phyloP scores from a whole-genome alignment of 1,284 basidiomycete species.

The Ganoderma lingzhi region DNA sequence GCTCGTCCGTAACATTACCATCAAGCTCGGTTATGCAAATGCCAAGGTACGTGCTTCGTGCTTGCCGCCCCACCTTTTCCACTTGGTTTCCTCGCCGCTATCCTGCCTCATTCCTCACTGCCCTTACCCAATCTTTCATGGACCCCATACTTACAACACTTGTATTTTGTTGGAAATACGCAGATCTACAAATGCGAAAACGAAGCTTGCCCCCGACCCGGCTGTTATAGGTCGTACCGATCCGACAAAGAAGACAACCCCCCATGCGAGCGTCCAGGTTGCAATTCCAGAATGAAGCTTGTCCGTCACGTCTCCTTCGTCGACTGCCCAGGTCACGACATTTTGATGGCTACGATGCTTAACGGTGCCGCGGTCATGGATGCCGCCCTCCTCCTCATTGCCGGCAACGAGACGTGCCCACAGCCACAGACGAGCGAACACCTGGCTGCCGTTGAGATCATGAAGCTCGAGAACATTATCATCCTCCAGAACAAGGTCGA shows the following conservation, averaged over 20 bases:
- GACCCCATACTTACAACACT: neutral
- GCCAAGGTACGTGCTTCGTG: slow-evolving; percentile 77
- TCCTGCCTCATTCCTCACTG: neutral
- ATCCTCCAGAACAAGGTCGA: slow-evolving; percentile 99
- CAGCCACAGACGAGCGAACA: slow-evolving; percentile 99
- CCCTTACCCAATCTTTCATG: neutral
- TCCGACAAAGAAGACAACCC: slow-evolving; percentile 95
- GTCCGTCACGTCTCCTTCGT: slow-evolving; percentile 97
- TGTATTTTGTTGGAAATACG: slow-evolving; percentile 6
- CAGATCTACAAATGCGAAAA: slow-evolving; percentile 99
- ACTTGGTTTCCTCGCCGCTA: neutral
- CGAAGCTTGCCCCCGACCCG: slow-evolving; percentile 90
- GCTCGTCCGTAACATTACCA: slow-evolving; percentile 97
- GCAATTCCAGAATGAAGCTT: slow-evolving; percentile 90
- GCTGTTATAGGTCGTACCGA: slow-evolving; percentile 93
- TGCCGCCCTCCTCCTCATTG: slow-evolving; percentile 93
- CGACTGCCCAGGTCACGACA: slow-evolving; percentile 95
- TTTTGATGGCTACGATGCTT: slow-evolving; percentile 99
- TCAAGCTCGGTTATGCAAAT: slow-evolving; percentile 98
- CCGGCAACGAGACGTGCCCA: slow-evolving; percentile 98
- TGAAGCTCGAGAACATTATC: slow-evolving; percentile 98
- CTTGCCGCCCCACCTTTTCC: neutral
- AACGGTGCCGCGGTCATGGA: slow-evolving; percentile 99
- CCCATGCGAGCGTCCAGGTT: slow-evolving; percentile 93
- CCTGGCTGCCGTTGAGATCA: slow-evolving; percentile 98